phyloP scores from a whole-genome alignment of 2,329 filamentous ascomycete genomes.

The Aureobasidium subglaciale region DNA sequence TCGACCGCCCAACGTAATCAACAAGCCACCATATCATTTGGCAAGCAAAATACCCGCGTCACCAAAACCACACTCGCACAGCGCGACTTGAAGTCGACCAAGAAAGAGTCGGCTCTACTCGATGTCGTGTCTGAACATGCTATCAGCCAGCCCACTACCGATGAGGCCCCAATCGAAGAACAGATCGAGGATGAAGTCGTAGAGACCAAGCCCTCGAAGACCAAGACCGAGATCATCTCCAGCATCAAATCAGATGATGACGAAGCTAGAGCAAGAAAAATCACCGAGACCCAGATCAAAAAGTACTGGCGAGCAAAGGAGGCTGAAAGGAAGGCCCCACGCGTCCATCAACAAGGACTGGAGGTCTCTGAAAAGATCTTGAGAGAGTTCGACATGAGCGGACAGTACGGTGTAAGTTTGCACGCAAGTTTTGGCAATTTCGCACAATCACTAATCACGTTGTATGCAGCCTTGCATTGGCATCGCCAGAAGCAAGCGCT shows the following conservation, averaged over 20 bases:
- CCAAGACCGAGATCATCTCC: slow-evolving; percentile 15
- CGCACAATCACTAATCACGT: not conserved
- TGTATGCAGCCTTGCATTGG: slow-evolving; percentile 87
- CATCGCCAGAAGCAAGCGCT: slow-evolving; percentile 71
- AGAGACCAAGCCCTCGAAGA: slow-evolving; percentile 20
- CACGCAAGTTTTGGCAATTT: not conserved
- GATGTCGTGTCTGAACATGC: slow-evolving; percentile 21
- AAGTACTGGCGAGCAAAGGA: slow-evolving; percentile 74
- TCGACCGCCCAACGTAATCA: slow-evolving; percentile 41
- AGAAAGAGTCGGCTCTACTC: slow-evolving; percentile 33
- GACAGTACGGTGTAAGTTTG: slow-evolving; percentile 76
- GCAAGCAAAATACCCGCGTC: slow-evolving; percentile 46
- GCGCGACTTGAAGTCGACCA: slow-evolving; percentile 29
- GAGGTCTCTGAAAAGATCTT: slow-evolving; percentile 75
- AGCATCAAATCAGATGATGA: slow-evolving; percentile 28
- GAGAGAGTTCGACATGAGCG: slow-evolving; percentile 85
- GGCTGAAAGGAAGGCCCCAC: slow-evolving; percentile 55
- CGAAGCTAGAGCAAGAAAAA: slow-evolving; percentile 53
- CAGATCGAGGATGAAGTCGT: slow-evolving; percentile 29
- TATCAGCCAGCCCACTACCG: slow-evolving; percentile 32
- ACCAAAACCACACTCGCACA: slow-evolving; percentile 47
- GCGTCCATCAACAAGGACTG: slow-evolving; percentile 72
- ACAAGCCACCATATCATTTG: slow-evolving; percentile 58
- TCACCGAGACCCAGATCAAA: slow-evolving; percentile 62
- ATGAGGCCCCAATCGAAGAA: slow-evolving; percentile 33